These are phyloP conservation scores for Nosema muscidifuracis DNA, from an alignment of 371 early-diverging fungal genomes.

Conservation along the genomic window DNA sequence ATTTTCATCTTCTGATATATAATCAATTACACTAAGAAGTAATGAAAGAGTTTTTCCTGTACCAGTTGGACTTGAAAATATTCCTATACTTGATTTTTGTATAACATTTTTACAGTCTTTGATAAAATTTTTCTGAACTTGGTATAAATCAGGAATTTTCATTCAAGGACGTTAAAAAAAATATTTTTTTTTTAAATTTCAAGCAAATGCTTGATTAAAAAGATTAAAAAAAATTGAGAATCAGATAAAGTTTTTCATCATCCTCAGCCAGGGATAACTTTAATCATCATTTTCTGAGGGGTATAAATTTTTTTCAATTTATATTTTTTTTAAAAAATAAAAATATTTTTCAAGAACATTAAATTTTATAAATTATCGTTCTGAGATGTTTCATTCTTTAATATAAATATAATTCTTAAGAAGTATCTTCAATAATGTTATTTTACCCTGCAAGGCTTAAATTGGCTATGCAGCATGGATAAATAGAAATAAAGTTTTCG, in stretches of 20 bases:
- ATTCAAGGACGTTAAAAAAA: no score
- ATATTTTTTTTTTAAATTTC: no score
- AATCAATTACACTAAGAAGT: constrained; percentile 47
- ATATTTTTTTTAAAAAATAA: no score
- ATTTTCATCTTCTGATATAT: constrained; percentile 24
- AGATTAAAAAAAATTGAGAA: constrained; percentile 3
- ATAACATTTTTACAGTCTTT: constrained; percentile 47
- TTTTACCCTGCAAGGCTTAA: no score
- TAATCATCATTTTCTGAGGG: constrained; percentile 14
- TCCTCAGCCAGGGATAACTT: constrained; percentile 20
- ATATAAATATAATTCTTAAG: no score
- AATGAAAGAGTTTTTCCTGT: constrained; percentile 63
- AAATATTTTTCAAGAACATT: no score
- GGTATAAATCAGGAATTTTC: constrained; percentile 42
- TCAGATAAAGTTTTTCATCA: constrained; percentile 15
- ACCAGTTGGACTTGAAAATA: constrained; percentile 63
- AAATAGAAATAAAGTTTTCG: no score
- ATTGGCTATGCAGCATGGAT: no score
- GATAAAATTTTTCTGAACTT: constrained; percentile 56
- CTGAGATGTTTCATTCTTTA: no score
- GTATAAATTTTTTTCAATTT: background rate
- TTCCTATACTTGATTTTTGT: constrained; percentile 41
- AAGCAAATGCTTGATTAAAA: background rate
- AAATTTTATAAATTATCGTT: no score
- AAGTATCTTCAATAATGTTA: no score